Evolutionary conservation across 352 stramenopile genomes (phyloP), one percentile per base, ranked within the genome.

Genomic region (Globisporangium spinosum): DNA sequence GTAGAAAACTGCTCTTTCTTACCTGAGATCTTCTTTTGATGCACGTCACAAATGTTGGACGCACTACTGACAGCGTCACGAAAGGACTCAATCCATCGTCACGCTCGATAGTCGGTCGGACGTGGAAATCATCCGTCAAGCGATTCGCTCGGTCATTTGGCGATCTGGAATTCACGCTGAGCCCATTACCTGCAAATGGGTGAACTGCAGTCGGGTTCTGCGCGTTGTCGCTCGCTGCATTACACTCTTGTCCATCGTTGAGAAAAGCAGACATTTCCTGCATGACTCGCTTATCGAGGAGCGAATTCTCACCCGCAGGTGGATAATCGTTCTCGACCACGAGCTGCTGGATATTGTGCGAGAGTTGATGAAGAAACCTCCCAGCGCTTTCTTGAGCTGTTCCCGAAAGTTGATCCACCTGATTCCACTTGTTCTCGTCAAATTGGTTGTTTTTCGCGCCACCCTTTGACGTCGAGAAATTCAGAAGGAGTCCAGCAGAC

Each of bases 21-120:
- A 90, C 84, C 81, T 94, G 87, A 12, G 87, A 94, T 68, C 85
- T 77, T 9, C 87, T 80, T 47, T 77, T 89, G 43, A 94, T 80
- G 38, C 71, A 79, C 12, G 68, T 59, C 5, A 79, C 65, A 53
- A 90, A 81, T 3, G 65, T 15, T 4, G 60, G 43, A 29, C 77
- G 71, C 23, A 62, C 27, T 20, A 64, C 66, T 27, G 38, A 62
- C 2, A 71, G 59, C 7, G 53, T 71, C 40, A 67, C 20, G 45
- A 66, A 62, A 9, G 66, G 49, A 29, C 66, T 62, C 17, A 64
- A 34, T 1, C 13, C 17, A n/a, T 64, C 61, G n/a, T 63, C 51
- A 25, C 38, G 43, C 27, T 70, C 56, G 43, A n/a, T 29, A 32
- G 20, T 12, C 13, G 32, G 12, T 7, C 43, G 40, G 60, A 20